phyloP scores from a whole-genome alignment of 2,329 filamentous ascomycete species.

The Neoarthrinium moseri region DNA sequence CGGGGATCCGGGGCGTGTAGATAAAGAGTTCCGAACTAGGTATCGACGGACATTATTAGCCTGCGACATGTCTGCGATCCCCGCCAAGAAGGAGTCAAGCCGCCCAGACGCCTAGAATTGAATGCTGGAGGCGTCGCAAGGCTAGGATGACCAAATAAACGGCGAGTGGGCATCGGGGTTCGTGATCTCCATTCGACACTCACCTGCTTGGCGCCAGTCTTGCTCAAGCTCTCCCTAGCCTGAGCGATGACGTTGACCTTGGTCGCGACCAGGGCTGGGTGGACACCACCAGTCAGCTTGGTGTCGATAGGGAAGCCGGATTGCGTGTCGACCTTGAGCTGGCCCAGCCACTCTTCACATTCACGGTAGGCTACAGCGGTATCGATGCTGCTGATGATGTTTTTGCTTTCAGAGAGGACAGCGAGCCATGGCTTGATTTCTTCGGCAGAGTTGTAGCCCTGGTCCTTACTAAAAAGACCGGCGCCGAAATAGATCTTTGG shows the following conservation, averaged over 20 bases:
- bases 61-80: too few relatives aligned
- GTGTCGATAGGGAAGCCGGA: not conserved
- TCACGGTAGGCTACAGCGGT: not conserved
- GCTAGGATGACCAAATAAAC: not conserved
- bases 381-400: not conserved
- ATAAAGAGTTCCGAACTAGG: not conserved
- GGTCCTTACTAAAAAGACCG: not conserved
- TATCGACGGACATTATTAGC: not conserved
- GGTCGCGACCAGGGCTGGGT: not conserved
- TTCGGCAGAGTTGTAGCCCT: not conserved
- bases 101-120: too few relatives aligned
- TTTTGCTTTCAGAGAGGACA: not conserved
- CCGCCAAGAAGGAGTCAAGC: too few relatives aligned
- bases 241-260: not conserved
- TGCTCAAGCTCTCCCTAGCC: not conserved
- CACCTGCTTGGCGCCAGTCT: not conserved
- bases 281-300: not conserved
- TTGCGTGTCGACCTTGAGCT: not conserved
- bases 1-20: not conserved
- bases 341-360: not conserved
- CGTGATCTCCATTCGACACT: not conserved
- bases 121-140: too few relatives aligned
- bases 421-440: not conserved
- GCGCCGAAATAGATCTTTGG: not conserved
- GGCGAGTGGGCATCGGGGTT: too few relatives aligned